Evolutionary conservation across 179 eudicot genomes (phyloP), one percentile per base, ranked within the genome.

Genomic region (Drosera spatulata): DNA sequence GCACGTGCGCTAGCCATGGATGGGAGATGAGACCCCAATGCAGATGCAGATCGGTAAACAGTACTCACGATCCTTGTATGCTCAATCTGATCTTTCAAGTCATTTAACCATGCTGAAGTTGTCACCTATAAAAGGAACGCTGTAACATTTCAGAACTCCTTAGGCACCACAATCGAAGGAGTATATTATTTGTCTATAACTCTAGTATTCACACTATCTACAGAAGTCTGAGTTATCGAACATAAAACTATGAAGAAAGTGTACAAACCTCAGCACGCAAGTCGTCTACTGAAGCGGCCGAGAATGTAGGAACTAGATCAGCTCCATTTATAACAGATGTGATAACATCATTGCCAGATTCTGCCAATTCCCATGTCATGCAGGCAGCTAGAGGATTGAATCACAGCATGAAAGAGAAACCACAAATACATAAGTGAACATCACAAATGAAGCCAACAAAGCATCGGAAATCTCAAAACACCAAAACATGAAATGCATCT

Each of bases 321-420:
- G 99, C 99, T 70, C 99, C 99, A 70, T 93, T 93, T 54, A 93
- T 73, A 57, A 93, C 82, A 59, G 97, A 73, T 53, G 95, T 90
- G 66, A 93, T 74, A 22, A 89, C 88, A 60, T 76, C 81, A 64
- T 67, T 61, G 37, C 99, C 99, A 13, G 99, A 93, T 68, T 93
- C 99, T 2, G 99, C 97, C 77, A 93, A 77, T 69, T 93, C 99
- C 95, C 95, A 85, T 12, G 97, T 90, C 99, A 93, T 93, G 73
- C 99, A 93, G 68, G 99, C 99, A 59, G 88, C 99, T 90, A 81
- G 63, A 22, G 33, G 33, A 0, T 77, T 49, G 14, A 69, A 53
- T 47, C 10, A 12, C 60, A 41, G 43, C 9, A 0, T 22, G 33
- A 39, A n/a, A 66, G 56, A 57, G 61, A 12, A 38, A 57, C 37